phyloP scores from a whole-genome alignment of 768 basidiomycete genomes.

The Sarcodon aspratus region DNA sequence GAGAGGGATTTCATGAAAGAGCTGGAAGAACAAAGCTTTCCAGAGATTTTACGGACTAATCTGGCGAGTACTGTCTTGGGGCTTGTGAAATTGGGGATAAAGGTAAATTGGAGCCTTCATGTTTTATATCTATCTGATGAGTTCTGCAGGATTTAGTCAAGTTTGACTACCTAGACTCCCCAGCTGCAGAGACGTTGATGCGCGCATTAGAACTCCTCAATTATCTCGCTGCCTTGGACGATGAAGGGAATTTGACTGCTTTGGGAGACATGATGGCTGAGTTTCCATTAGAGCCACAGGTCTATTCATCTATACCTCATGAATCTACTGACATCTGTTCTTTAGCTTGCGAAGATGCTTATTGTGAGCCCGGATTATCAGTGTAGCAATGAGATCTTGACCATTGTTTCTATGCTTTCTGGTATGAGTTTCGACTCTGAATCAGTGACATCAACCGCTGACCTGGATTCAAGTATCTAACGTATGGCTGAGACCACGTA shows the following conservation, averaged over 20 bases:
- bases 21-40: constrained; percentile 94
- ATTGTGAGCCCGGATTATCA: constrained; percentile 91
- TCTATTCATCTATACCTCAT: constrained; percentile 16
- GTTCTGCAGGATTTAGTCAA: constrained; percentile 13
- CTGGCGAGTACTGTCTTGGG: constrained; percentile 89
- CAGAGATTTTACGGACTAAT: constrained; percentile 92
- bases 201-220: constrained; percentile 91
- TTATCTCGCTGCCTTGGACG: constrained; percentile 85
- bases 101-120: constrained; percentile 26
- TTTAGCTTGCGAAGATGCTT: constrained; percentile 82
- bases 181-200: constrained; percentile 70
- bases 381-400: constrained; percentile 92
- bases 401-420: constrained; percentile 94
- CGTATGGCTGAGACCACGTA: constrained; percentile 88
- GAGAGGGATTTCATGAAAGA: constrained; percentile 96
- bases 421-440: constrained; percentile 31
- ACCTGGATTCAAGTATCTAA: constrained; percentile 59
- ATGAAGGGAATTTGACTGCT: constrained; percentile 83
- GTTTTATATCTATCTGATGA: background rate
- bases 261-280: constrained; percentile 92
- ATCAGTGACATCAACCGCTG: background rate
- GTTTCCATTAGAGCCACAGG: constrained; percentile 97
- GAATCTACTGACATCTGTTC: background rate
- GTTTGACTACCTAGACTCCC: constrained; percentile 19
- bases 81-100: constrained; percentile 88